phyloP scores from a whole-genome alignment of 768 basidiomycete species.

The Astraeus odoratus region DNA sequence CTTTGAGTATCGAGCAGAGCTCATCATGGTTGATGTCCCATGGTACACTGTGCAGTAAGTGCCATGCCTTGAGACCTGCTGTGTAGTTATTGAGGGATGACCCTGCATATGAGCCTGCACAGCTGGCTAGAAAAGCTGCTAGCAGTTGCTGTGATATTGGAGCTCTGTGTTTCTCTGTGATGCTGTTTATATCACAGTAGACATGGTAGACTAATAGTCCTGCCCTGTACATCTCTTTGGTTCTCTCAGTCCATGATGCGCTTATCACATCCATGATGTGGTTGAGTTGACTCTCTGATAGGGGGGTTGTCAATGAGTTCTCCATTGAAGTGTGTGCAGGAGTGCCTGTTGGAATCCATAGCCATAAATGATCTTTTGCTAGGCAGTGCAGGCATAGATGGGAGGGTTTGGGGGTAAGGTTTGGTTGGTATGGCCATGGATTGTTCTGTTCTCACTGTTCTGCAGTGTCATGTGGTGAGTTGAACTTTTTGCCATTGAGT shows the following conservation, averaged over 20 bases:
- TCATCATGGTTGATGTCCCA: constrained; percentile 27
- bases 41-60: constrained; percentile 32
- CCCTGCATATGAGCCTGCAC: no score
- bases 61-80: constrained; percentile 37
- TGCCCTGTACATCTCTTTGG: constrained; percentile 24
- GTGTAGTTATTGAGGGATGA: constrained; percentile 36
- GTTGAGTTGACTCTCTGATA: neutral
- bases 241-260: constrained; percentile 23
- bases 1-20: constrained; percentile 22
- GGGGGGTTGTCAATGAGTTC: fast-evolving
- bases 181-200: constrained; percentile 30
- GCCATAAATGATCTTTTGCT: constrained; percentile 15
- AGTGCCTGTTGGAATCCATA: constrained; percentile 19
- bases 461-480: no score
- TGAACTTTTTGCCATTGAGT: no score
- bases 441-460: no score
- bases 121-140: no score
- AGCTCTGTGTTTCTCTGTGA: constrained; percentile 27
- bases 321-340: neutral
- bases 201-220: constrained; percentile 34
- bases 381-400: constrained; percentile 20
- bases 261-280: constrained; percentile 19
- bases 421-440: constrained; percentile 1
- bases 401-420: constrained; percentile 12
- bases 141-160: constrained; percentile 19